Evolutionary conservation across 139 green algal species (phyloP).

Genomic region (Chlamydomonas urium): DNA sequence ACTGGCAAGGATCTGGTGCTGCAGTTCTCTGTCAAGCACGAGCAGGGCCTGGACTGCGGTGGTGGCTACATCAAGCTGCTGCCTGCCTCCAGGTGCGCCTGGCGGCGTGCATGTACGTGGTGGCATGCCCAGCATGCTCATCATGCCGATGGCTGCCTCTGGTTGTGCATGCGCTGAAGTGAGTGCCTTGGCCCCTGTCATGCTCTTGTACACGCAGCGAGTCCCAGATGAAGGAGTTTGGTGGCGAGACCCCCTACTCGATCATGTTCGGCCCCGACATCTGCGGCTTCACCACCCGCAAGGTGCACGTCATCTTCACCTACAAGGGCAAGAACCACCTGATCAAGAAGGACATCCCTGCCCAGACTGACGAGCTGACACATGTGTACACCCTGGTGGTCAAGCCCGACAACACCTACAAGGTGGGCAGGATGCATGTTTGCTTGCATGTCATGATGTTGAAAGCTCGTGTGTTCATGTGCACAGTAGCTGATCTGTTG

Average conservation of each 20-base stretch:
- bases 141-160: slow-evolving; percentile 73
- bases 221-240: slow-evolving; percentile 68
- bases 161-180: slow-evolving; percentile 22
- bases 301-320: slow-evolving; percentile 93
- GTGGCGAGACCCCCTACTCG: slow-evolving; percentile 86
- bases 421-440: slow-evolving; percentile 34
- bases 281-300: slow-evolving; percentile 79
- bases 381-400: slow-evolving; percentile 88
- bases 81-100: slow-evolving; percentile 41
- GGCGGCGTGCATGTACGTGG: too few relatives aligned
- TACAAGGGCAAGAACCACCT: slow-evolving; percentile 88
- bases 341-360: slow-evolving; percentile 95
- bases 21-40: slow-evolving; percentile 85
- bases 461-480: slow-evolving; percentile 1
- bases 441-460: background rate
- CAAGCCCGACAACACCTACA: slow-evolving; percentile 70
- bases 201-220: slow-evolving; percentile 38
- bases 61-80: slow-evolving; percentile 91
- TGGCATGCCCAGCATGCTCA: too few relatives aligned
- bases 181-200: background rate
- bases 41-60: slow-evolving; percentile 86
- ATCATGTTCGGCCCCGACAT: slow-evolving; percentile 99
- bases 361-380: slow-evolving; percentile 62
- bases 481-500: background rate
- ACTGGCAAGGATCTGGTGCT: slow-evolving; percentile 81